phyloP scores from a whole-genome alignment of 495 filamentous ascomycete genomes.

The Aspergillus coremiiformis region DNA sequence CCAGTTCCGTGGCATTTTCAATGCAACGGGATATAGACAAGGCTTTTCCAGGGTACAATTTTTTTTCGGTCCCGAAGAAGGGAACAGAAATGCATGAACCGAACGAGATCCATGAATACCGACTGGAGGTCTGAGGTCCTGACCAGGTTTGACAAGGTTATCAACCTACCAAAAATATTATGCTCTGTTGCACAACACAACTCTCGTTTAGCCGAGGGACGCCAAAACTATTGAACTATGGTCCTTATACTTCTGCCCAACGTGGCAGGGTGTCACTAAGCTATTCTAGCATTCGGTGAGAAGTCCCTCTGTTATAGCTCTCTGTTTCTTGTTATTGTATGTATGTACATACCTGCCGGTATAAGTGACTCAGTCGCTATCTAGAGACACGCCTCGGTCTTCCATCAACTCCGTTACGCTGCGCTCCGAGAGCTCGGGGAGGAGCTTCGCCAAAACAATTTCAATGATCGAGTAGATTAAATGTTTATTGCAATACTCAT shows the following conservation, averaged over 20 bases:
- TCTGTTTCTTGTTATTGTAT: not conserved
- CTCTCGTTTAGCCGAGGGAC: not conserved
- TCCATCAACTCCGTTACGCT: constrained; percentile 65
- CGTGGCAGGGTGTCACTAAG: not conserved
- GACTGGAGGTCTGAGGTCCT: not conserved
- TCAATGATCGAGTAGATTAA: constrained; percentile 73
- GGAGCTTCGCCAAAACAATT: constrained; percentile 62
- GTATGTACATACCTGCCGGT: not conserved
- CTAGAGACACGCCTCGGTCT: constrained; percentile 48
- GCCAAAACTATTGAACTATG: not conserved
- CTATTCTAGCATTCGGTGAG: not conserved
- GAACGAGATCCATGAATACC: not conserved
- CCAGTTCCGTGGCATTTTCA: not conserved
- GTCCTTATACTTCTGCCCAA: not conserved
- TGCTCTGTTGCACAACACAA: not conserved
- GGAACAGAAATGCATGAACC: not conserved
- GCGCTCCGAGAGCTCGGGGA: constrained; percentile 77
- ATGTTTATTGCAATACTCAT: constrained; percentile 86
- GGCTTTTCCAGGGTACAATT: not conserved
- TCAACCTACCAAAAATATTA: not conserved
- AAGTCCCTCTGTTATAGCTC: not conserved
- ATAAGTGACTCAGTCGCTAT: constrained; percentile 4
- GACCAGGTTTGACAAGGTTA: not conserved
- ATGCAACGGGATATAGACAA: not conserved
- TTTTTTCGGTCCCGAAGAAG: not conserved